Base-by-base conservation (phyloP, 768 basidiomycete genomes). In the Termitomyces sp. region DNA sequence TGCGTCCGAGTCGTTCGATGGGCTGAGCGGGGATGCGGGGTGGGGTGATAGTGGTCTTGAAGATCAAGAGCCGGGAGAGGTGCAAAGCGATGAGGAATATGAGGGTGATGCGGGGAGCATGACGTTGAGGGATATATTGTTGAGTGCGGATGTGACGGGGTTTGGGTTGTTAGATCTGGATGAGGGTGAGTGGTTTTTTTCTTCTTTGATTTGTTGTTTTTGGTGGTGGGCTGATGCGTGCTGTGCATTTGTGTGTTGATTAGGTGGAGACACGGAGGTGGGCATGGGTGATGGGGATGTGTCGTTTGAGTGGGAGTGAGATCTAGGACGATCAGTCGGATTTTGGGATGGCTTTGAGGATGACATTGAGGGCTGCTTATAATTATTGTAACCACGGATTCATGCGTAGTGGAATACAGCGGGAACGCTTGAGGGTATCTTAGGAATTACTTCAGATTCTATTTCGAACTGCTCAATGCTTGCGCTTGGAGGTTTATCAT, bases 121-220 rank as follows among this genome's bases (percentile, higher is more conserved):
- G 74, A 80, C 78, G 21, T 68, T 82, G 31, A 74, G 74, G 11
- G 80, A 81, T 59, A 75, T 82, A 29, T 62, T 82, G 53, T 61
- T 79, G 56, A 68, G 62, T 51, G 71, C 74, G 10, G 77, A 77
- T 50, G 68, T 70, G 12, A 69, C 70, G 25, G 68, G 72, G 23
- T 74, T 75, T 60, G 75, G 74, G 54, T 63, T 80, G 21, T 62
- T 80, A 21, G 73, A 72, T 71, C 54, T 53, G n/a, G 46, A 37
- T 56, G 46, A 29, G 54, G 19, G 23, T 17, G 16, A 12, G 19
- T 48, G n/a, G n/a, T 10, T 38, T 41, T 48, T 10, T 12, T 31
- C 12, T 17, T 11, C 5, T 17, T 19, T n/a, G n/a, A n/a, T 41
- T 10, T 27, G 37, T 40, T 41, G n/a, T 25, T 11, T 42, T 11